Conservation (phyloP, 768 basidiomycete species). For the Podaxis carcinomalis region DNA sequence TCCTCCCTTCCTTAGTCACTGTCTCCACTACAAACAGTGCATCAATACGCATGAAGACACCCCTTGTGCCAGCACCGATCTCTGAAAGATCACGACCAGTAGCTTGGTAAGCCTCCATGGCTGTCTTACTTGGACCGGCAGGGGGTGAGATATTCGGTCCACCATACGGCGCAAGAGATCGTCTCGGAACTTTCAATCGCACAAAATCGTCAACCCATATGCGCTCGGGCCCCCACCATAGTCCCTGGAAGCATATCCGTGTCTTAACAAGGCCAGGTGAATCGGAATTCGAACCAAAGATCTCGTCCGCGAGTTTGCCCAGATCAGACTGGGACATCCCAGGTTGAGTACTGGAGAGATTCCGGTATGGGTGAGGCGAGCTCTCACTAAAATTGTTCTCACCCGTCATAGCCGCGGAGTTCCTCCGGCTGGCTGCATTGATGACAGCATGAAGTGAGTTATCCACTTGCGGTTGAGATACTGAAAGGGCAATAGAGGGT, state of each 20-base stretch:
- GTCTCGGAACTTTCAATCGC: slow-evolving; percentile 66
- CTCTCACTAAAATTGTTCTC: background rate
- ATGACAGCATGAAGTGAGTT: slow-evolving; percentile 42
- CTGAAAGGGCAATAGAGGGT: slow-evolving; percentile 13
- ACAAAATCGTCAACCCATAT: slow-evolving; percentile 87
- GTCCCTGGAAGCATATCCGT: slow-evolving; percentile 67
- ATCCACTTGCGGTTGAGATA: slow-evolving; percentile 14
- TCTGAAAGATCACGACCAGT: slow-evolving; percentile 22
- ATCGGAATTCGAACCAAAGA: slow-evolving; percentile 1
- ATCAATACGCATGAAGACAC: slow-evolving; percentile 70
- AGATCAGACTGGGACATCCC: background rate
- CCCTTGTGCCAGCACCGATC: slow-evolving; percentile 54
- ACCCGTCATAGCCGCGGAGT: slow-evolving; percentile 21
- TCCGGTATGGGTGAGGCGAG: slow-evolving; percentile 9
- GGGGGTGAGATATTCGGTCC: slow-evolving; percentile 55
- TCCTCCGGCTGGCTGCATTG: slow-evolving; percentile 40
- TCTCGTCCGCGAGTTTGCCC: background rate
- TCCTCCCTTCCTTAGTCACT: slow-evolving; percentile 32
- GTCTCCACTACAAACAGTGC: slow-evolving; percentile 62
- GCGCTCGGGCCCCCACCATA: slow-evolving; percentile 89
- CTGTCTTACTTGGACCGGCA: slow-evolving; percentile 48
- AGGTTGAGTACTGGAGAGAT: slow-evolving; percentile 4
- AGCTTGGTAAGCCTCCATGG: slow-evolving; percentile 21
- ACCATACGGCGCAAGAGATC: slow-evolving; percentile 64
- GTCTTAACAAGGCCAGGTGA: slow-evolving; percentile 15